phyloP scores from a whole-genome alignment of 148 eudicot genomes.

The Camellia granthamiana region DNA sequence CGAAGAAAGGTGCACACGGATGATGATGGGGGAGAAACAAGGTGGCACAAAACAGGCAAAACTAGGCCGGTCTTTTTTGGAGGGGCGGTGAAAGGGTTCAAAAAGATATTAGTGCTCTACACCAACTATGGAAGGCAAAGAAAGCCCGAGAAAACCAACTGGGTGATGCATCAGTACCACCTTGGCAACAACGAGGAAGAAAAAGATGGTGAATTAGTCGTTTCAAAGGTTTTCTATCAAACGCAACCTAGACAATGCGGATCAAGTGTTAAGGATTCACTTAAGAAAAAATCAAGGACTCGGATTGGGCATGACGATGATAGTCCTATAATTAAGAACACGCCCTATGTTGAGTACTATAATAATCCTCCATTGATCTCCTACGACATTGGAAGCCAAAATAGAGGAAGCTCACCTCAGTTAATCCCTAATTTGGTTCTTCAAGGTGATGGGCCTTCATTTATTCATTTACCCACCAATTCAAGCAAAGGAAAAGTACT shows the following conservation, averaged over 20 bases:
- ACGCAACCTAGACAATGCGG: constrained; percentile 89
- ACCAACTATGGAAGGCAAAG: constrained; percentile 82
- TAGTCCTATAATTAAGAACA: constrained; percentile 7
- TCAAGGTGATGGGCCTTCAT: constrained; percentile 50
- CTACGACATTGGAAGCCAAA: constrained; percentile 30
- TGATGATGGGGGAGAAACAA: constrained; percentile 65
- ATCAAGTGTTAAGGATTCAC: constrained; percentile 19
- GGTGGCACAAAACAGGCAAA: constrained; percentile 99
- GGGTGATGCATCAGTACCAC: constrained; percentile 99
- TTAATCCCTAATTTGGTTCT: constrained; percentile 50
- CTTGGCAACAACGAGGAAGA: constrained; percentile 80
- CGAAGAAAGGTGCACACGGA: constrained; percentile 79
- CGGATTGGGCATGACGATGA: too few relatives aligned
- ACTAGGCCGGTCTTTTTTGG: constrained; percentile 56
- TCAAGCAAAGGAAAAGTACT: constrained; percentile 35
- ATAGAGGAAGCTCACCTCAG: constrained; percentile 39
- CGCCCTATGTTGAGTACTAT: constrained; percentile 31
- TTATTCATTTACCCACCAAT: constrained; percentile 30
- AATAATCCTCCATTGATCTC: constrained; percentile 32
- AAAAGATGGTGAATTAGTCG: constrained; percentile 80
- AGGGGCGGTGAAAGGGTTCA: constrained; percentile 62
- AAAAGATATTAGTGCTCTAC: constrained; percentile 90
- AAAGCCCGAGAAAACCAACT: constrained; percentile 90
- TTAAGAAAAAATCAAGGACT: not conserved
- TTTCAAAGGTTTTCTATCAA: constrained; percentile 90